Conservation (phyloP, 192 early-diverging fungal genomes). For the Coemansia sp. region DNA sequence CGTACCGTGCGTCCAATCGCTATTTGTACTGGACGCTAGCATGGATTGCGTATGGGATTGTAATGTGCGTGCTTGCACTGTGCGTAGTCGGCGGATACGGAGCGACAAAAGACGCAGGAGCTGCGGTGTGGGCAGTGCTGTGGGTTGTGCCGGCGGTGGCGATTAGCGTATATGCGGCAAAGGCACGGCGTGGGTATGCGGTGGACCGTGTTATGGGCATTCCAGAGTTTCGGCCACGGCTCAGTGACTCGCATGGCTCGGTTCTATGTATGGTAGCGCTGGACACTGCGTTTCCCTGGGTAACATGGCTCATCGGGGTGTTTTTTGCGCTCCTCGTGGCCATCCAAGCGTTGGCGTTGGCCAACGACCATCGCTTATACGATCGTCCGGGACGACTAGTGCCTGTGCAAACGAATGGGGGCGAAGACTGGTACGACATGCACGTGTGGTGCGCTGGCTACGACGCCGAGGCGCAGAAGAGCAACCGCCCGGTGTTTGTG, state of each 20-base stretch:
- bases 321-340: conserved; percentile 49
- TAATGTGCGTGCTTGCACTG: conserved; percentile 34
- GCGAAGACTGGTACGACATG: conserved; percentile 47
- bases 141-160: conserved; percentile 28
- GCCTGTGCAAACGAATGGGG: conserved; percentile 45
- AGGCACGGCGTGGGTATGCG: conserved; percentile 52
- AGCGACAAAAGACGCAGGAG: conserved; percentile 13
- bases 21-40: conserved; percentile 45
- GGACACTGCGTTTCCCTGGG: conserved; percentile 45
- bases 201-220: conserved; percentile 57
- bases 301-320: conserved; percentile 28
- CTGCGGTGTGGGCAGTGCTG: conserved; percentile 43
- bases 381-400: conserved; percentile 37
- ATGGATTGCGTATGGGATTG: conserved; percentile 46
- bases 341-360: conserved; percentile 53
- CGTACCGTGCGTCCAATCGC: conserved; percentile 48
- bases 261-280: conserved; percentile 33
- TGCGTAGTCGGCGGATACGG: conserved; percentile 44
- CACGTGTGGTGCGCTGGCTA: conserved; percentile 55
- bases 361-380: conserved; percentile 41
- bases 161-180: conserved; percentile 36
- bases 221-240: conserved; percentile 44
- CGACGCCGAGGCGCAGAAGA: conserved; percentile 3
- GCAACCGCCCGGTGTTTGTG: conserved; percentile 43
- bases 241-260: conserved; percentile 36